A percentile compares a stretch with the other conserved stretches of the same genome.
These are phyloP conservation scores for Zelonia costaricensis DNA, from an alignment of 208 protist species.

Conservation along the genomic window DNA sequence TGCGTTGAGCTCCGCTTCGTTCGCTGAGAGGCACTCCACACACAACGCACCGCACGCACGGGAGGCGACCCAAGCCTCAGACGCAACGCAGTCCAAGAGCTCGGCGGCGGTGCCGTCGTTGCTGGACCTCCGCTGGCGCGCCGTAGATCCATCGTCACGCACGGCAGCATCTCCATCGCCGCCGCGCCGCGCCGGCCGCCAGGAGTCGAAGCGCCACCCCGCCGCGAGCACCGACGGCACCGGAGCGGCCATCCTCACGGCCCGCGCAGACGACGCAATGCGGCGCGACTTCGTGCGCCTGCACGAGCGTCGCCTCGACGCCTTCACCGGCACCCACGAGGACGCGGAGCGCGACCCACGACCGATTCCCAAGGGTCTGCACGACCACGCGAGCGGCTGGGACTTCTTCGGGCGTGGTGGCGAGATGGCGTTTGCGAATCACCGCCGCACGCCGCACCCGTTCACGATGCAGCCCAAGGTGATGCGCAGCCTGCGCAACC, in stretches of 20 bases:
- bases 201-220: too few relatives aligned
- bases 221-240: neutral
- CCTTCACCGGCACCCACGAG: constrained; percentile 27
- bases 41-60: too few relatives aligned
- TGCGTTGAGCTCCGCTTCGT: too few relatives aligned
- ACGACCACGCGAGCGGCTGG: constrained; percentile 86
- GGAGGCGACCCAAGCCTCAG: too few relatives aligned
- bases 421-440: constrained; percentile 85
- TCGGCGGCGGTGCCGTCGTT: neutral
- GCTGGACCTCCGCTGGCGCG: constrained; percentile 14
- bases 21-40: too few relatives aligned
- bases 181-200: too few relatives aligned
- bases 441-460: constrained; percentile 55
- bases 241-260: constrained; percentile 39
- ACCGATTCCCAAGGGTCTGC: constrained; percentile 73
- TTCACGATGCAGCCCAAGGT: constrained; percentile 83
- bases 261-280: constrained; percentile 51
- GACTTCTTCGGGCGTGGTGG: constrained; percentile 82
- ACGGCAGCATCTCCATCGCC: neutral
- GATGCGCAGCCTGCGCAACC: constrained; percentile 76
- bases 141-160: neutral
- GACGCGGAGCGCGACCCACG: constrained; percentile 74
- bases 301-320: constrained; percentile 18
- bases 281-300: constrained; percentile 33
- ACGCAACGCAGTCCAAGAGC: too few relatives aligned